Evolutionary conservation across 2,329 filamentous ascomycete species (phyloP), one percentile per base, ranked within the genome.

Genomic region (Phoma sp.): DNA sequence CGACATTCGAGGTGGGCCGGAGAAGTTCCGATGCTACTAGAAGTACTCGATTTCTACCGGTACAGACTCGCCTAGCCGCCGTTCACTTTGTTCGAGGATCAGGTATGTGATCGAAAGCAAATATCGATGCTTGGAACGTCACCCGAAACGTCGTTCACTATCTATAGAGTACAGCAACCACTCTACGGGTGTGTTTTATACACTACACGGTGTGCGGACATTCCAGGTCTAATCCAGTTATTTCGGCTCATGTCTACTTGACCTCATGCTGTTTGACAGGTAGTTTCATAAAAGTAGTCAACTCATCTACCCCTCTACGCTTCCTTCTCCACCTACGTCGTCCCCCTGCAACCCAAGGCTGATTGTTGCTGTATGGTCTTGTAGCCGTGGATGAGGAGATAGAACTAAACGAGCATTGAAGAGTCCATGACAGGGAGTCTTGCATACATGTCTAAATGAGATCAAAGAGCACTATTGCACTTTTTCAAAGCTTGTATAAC

Each of bases 1-100:
- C 57, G 57, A 59, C 57, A 59, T 59, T 46, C 17, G 3, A 48
- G 9, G 56, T 43, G 36, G 52, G 44, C 40, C 39, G 17, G 33
- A 21, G 31, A 41, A 43, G 4, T 2, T 13, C 38, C 51, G 43
- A 51, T 57, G 25, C 8, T 38, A 36, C 32, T 41, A 47, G 29
- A 37, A 37, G 19, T 37, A 25, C 24, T 21, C 40, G 52, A 55
- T 50, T 24, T 7, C 25, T 24, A 41, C 19, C 36, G 9, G 2
- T 25, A 25, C 6, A 17, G 1, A 17, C 13, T 17, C 17, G 17
- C 17, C 17, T 17, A 17, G 17, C 13, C 36, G 21, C n/a, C 22
- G 21, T 39, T 13, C 0, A 1, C 10, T 8, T 15, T 24, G 22
- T 10, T 13, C 6, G 17, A 27, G 10, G 9, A 40, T 40, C 15